These are phyloP conservation scores for Cercospora sp. DNA, from an alignment of 2,329 filamentous ascomycete species.

Conservation along the genomic window DNA sequence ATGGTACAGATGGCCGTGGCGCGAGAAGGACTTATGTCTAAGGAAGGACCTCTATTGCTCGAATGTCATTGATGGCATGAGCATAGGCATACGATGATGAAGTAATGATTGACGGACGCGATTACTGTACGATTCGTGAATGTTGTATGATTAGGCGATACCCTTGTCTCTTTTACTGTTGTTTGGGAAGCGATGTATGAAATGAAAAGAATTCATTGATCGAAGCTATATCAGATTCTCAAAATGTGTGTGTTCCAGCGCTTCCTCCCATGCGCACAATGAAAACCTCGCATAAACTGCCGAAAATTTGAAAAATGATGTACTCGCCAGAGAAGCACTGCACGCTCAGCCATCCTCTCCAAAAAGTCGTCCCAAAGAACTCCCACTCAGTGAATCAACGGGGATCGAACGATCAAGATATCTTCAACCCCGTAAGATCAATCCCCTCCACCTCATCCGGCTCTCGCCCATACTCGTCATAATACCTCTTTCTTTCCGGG, in stretches of 20 bases:
- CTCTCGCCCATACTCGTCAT: conserved; percentile 24
- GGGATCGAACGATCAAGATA: background rate
- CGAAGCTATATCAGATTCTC: background rate
- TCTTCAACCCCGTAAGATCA: conserved; percentile 21
- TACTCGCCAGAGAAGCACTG: background rate
- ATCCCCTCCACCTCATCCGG: conserved; percentile 22
- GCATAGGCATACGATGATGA: background rate
- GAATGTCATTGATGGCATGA: background rate
- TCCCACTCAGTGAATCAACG: background rate
- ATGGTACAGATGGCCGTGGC: conserved; percentile 39
- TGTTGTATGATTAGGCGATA: background rate
- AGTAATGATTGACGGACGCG: background rate
- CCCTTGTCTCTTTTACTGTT: background rate
- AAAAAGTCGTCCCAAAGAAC: background rate
- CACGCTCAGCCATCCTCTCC: background rate
- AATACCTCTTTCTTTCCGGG: conserved; percentile 24
- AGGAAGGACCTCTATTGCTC: background rate
- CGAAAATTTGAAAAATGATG: background rate
- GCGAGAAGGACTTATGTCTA: conserved; percentile 5
- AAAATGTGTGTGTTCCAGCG: background rate
- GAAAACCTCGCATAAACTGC: background rate
- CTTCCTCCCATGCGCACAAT: background rate
- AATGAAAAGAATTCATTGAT: background rate
- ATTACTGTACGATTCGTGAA: background rate
- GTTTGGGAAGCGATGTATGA: background rate